These are phyloP conservation scores for Neurospora cerealis DNA, from an alignment of 495 filamentous ascomycete genomes.

Conservation along the genomic window DNA sequence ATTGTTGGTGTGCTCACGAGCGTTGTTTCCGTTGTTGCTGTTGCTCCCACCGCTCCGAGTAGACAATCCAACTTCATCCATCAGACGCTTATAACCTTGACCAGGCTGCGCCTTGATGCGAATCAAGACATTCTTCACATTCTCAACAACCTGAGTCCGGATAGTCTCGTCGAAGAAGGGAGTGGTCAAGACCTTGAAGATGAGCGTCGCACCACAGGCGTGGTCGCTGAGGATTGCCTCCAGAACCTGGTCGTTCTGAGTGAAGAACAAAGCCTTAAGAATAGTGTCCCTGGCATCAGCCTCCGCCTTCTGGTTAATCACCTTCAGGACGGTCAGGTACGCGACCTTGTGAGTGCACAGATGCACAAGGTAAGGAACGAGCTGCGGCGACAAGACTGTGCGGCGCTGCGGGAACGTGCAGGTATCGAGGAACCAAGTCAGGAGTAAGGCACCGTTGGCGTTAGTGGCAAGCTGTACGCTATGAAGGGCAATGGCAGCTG, in stretches of 20 bases:
- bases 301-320: conserved; percentile 96
- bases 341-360: conserved; percentile 98
- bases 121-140: conserved; percentile 78
- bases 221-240: conserved; percentile 89
- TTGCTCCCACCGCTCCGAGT: conserved; percentile 34
- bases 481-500: conserved; percentile 88
- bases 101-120: conserved; percentile 86
- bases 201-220: conserved; percentile 84
- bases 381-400: conserved; percentile 81
- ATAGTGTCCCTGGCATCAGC: conserved; percentile 87
- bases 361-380: conserved; percentile 93
- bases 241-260: conserved; percentile 72
- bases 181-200: conserved; percentile 96
- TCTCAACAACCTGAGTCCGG: conserved; percentile 77
- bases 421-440: conserved; percentile 98
- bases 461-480: conserved; percentile 96
- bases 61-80: conserved; percentile 91
- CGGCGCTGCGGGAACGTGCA: conserved; percentile 91
- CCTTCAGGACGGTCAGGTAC: conserved; percentile 93
- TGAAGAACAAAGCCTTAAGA: conserved; percentile 90
- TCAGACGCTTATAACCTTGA: conserved; percentile 95
- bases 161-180: conserved; percentile 95
- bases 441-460: conserved; percentile 82
- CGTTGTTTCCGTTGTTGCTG: conserved; percentile 39
- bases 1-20: conserved; percentile 21